Conservation (phyloP, 371 early-diverging fungal species). For the Rhizopus delemar region DNA sequence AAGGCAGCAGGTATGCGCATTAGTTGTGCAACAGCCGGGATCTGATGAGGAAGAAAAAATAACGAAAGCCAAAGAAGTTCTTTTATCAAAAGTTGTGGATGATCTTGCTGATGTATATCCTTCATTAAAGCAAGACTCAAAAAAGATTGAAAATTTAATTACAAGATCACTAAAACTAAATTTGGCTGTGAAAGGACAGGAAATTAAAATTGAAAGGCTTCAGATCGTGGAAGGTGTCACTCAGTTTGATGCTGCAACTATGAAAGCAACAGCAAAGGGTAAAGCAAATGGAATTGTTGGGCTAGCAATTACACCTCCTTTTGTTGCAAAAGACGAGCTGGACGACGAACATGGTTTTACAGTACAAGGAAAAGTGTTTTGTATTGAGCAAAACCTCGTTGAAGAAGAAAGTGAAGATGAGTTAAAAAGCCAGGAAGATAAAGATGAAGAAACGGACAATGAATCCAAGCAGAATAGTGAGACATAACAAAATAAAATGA, state of each 20-base stretch:
- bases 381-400: constrained; percentile 14
- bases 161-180: constrained; percentile 35
- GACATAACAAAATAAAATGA: too few species aligned
- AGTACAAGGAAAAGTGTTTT: constrained; percentile 43
- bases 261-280: constrained; percentile 39
- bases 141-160: constrained; percentile 37
- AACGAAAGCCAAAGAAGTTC: constrained; percentile 20
- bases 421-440: not conserved
- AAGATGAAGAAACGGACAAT: not conserved
- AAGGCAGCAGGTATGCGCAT: constrained; percentile 41
- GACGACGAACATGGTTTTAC: constrained; percentile 44
- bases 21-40: constrained; percentile 38
- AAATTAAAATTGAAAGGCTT: constrained; percentile 32
- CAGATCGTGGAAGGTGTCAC: constrained; percentile 36
- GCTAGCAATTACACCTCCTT: constrained; percentile 32
- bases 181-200: constrained; percentile 47
- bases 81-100: constrained; percentile 24
- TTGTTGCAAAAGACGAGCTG: constrained; percentile 36
- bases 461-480: too few species aligned
- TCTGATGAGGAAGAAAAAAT: constrained; percentile 31
- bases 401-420: not conserved
- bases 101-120: constrained; percentile 33
- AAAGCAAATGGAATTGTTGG: constrained; percentile 39
- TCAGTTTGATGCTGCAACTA: constrained; percentile 22
- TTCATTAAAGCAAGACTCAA: constrained; percentile 22